Conservation (phyloP, 345 rosid species). For the Barbarea vulgaris region DNA sequence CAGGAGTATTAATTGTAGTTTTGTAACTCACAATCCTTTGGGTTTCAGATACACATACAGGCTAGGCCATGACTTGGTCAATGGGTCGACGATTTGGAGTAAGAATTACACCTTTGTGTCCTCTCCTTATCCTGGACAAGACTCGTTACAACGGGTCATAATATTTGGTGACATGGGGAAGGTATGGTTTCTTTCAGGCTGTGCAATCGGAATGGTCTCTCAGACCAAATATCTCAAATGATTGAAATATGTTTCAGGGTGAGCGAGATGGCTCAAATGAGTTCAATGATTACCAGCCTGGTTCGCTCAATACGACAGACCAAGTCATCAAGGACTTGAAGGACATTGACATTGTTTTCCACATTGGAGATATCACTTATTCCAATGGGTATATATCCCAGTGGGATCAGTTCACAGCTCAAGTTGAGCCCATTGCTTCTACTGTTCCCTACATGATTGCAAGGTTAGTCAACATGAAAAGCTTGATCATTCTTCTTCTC, state of each 20-base stretch:
- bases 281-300: conserved; percentile 72
- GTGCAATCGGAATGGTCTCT: not conserved
- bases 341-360: conserved; percentile 70
- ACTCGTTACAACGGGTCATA: conserved; percentile 76
- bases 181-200: conserved; percentile 44
- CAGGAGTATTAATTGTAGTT: not conserved
- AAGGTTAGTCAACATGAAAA: conserved; percentile 49
- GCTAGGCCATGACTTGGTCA: conserved; percentile 58
- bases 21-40: not conserved
- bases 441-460: conserved; percentile 71
- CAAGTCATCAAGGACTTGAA: conserved; percentile 64
- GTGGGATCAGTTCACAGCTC: conserved; percentile 92
- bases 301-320: conserved; percentile 72
- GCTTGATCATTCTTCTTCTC: conserved; percentile 10
- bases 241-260: conserved; percentile 49
- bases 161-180: conserved; percentile 94
- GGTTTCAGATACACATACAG: conserved; percentile 62
- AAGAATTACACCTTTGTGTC: conserved; percentile 67
- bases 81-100: conserved; percentile 58
- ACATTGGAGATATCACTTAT: conserved; percentile 72
- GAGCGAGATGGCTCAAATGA: conserved; percentile 86
- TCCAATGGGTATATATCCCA: conserved; percentile 78
- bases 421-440: conserved; percentile 75
- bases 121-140: conserved; percentile 91
- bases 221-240: not conserved